Conservation (phyloP, 2,329 filamentous ascomycete genomes). For the Orbilia javanica region DNA sequence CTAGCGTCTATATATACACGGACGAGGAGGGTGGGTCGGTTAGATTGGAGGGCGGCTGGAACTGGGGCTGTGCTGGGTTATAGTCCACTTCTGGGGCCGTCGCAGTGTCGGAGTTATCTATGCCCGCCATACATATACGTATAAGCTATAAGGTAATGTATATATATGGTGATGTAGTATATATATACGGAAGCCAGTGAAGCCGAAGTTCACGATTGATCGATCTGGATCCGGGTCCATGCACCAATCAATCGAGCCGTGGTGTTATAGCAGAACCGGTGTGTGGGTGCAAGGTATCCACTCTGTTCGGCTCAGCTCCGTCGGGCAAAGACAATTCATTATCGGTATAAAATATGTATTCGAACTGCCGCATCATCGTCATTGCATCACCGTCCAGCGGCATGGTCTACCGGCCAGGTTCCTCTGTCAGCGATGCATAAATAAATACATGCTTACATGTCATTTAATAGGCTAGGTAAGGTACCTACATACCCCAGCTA, state of each 20-base stretch:
- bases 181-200: background rate
- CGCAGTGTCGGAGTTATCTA: conserved; percentile 3
- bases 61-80: background rate
- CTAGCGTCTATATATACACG: too few relatives aligned
- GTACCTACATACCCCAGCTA: too few relatives aligned
- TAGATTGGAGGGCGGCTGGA: background rate
- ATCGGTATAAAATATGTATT: background rate
- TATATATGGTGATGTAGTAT: background rate
- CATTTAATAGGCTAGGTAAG: too few relatives aligned
- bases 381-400: conserved; percentile 2
- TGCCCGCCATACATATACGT: background rate
- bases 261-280: too few relatives aligned
- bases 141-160: too few relatives aligned
- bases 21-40: too few relatives aligned
- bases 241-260: too few relatives aligned
- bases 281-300: background rate
- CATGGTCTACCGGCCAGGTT: background rate
- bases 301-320: background rate
- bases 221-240: background rate
- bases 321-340: background rate
- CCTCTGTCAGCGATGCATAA: background rate
- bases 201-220: background rate
- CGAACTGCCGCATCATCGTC: conserved; percentile 2
- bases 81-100: background rate
- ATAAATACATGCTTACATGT: too few relatives aligned